phyloP scores from a whole-genome alignment of 2,329 filamentous ascomycete genomes.

The Atkinsonella hypoxylon region DNA sequence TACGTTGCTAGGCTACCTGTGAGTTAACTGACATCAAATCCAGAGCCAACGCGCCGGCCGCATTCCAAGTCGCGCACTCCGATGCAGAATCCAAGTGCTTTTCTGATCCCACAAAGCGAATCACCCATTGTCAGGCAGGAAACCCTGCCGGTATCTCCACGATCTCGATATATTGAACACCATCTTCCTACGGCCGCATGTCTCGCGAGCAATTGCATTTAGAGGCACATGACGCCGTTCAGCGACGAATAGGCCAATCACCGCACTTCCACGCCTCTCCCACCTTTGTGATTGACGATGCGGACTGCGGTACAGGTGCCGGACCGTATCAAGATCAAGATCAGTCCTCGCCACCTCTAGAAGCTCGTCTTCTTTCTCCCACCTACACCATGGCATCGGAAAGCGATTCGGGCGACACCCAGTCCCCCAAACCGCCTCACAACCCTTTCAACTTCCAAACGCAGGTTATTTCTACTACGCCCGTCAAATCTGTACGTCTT shows the following conservation, averaged over 20 bases:
- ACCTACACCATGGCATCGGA: constrained; percentile 7
- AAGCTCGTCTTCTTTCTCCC: constrained; percentile 7
- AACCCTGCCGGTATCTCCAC: too few relatives aligned
- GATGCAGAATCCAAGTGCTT: neutral
- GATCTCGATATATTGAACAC: neutral
- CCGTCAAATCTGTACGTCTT: constrained; percentile 60
- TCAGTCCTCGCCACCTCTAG: neutral
- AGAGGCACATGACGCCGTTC: constrained; percentile 9
- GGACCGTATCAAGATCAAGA: neutral
- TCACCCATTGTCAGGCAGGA: neutral
- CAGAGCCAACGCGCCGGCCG: too few relatives aligned
- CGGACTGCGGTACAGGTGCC: constrained; percentile 1
- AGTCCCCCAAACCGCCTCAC: constrained; percentile 17
- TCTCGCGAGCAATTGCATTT: neutral
- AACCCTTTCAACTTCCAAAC: constrained; percentile 95
- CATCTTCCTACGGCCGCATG: neutral
- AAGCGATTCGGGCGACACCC: neutral
- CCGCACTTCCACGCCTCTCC: constrained; percentile 1
- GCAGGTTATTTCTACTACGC: constrained; percentile 59
- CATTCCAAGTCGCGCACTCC: too few relatives aligned
- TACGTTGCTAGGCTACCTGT: neutral
- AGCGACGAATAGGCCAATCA: neutral
- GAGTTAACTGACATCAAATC: neutral
- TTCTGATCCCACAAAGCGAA: neutral
- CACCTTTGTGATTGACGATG: constrained; percentile 13